phyloP scores from a whole-genome alignment of 2,329 filamentous ascomycete genomes.

The Penicillium sp. region DNA sequence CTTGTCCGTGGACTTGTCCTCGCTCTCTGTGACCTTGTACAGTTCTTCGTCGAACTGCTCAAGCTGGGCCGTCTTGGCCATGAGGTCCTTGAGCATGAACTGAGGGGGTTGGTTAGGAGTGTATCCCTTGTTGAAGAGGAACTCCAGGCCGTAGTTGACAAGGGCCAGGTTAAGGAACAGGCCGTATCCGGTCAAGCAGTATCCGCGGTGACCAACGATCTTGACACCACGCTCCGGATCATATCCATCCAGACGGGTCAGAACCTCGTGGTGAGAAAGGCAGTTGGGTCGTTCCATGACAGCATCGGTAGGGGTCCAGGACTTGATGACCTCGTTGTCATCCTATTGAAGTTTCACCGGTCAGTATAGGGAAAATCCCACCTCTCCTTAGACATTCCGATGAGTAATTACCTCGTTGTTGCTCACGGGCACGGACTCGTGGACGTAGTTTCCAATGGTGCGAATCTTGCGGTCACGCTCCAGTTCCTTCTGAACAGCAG shows the following conservation, averaged over 20 bases:
- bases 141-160: conserved; percentile 93
- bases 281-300: conserved; percentile 74
- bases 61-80: conserved; percentile 97
- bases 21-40: conserved; percentile 89
- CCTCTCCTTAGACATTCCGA: not conserved
- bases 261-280: conserved; percentile 94
- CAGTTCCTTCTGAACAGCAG: conserved; percentile 75
- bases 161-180: conserved; percentile 91
- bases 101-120: conserved; percentile 84
- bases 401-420: conserved; percentile 70
- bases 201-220: conserved; percentile 91
- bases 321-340: conserved; percentile 77
- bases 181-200: conserved; percentile 88
- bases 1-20: conserved; percentile 87
- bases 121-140: conserved; percentile 80
- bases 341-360: conserved; percentile 56
- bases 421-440: conserved; percentile 82
- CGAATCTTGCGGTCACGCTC: conserved; percentile 78
- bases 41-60: conserved; percentile 97
- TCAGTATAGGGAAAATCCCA: not conserved
- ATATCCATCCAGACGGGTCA: conserved; percentile 85
- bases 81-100: conserved; percentile 93
- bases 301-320: conserved; percentile 80
- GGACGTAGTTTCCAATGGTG: conserved; percentile 88
- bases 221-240: conserved; percentile 93